Base-by-base conservation (phyloP, 371 early-diverging fungal species). In the Rhizopus arrhizus region DNA sequence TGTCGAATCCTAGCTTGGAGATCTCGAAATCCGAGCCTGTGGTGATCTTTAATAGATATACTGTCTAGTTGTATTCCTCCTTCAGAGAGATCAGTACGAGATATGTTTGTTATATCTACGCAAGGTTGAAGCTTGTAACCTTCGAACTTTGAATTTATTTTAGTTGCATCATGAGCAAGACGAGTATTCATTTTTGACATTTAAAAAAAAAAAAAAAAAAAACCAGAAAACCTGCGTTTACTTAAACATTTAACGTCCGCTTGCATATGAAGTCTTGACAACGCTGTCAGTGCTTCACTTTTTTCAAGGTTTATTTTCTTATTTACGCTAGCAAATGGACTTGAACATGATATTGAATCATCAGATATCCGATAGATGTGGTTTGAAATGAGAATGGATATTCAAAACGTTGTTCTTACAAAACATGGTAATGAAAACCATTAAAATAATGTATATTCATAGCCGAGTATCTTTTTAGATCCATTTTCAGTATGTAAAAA, bases 1-100 rank as follows among this genome's bases (percentile, higher is more conserved):
- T 78, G 85, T 35, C 85, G 82, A n/a, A 89, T 78, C n/a, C 89
- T 82, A 43, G 82, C 75, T 71, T 85, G 83, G 13, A 87, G 60
- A 58, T 90, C 88, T 41, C 88, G 78, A 57, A 86, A 90, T 2
- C 80, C 74, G 29, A 76, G 50, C 7, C 72, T 56, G 16, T 11
- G 8, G 6, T 62, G 56, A 29, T 62, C 59, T 8, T 34, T 56
- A 34, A 42, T 58, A 33, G 47, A 49, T n/a, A 58, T 33, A 47
- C 61, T 63, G 33, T 32, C 45, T n/a, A 54, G 10, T 5, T 53
- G 50, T 49, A 61, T 58, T 16, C 9, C 46, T 29, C 8, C 41
- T 5, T 59, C 57, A 2, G 75, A 68, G 9, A 80, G 51, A 3
- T 56, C 41, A 28, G 66, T 48, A 12, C 75, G 77, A 56, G 59